Conservation (phyloP, 768 basidiomycete species). For the Calocera cornea region DNA sequence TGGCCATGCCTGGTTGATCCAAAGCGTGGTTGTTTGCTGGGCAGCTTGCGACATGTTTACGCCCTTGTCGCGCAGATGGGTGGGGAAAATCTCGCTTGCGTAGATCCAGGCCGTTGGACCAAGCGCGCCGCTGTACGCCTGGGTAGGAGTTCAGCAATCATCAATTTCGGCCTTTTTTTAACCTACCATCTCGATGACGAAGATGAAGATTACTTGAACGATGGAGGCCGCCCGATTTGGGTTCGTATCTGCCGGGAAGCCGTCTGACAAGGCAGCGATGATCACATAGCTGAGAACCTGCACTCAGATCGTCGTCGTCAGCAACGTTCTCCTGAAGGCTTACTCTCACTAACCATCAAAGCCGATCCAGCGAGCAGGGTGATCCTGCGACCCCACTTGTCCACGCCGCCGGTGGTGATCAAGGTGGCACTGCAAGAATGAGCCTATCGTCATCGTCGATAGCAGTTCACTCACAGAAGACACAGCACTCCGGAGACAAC, state of each 20-base stretch:
- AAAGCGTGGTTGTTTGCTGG: background rate
- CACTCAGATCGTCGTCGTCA: background rate
- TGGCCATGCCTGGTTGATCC: background rate
- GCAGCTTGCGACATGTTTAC: background rate
- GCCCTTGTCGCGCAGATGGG: background rate
- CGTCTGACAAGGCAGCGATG: background rate
- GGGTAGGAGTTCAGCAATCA: background rate
- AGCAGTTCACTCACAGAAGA: background rate
- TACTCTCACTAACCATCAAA: too few relatives aligned
- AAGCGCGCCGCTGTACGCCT: background rate
- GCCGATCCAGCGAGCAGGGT: background rate
- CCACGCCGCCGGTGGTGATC: background rate
- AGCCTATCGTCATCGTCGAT: background rate
- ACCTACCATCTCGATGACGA: background rate
- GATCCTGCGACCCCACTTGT: constrained; percentile 3
- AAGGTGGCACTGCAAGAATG: background rate
- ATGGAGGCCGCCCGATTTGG: background rate
- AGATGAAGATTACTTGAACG: background rate
- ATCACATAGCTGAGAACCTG: background rate
- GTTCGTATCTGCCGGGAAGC: background rate
- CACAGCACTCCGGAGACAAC: background rate
- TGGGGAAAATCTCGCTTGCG: background rate
- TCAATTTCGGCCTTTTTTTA: background rate
- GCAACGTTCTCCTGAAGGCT: too few relatives aligned
- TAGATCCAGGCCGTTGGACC: constrained; percentile 1